Evolutionary conservation across 2,329 filamentous ascomycete species (phyloP), one percentile per base, ranked within the genome.

Genomic region (Penicillium psychrosexuale): DNA sequence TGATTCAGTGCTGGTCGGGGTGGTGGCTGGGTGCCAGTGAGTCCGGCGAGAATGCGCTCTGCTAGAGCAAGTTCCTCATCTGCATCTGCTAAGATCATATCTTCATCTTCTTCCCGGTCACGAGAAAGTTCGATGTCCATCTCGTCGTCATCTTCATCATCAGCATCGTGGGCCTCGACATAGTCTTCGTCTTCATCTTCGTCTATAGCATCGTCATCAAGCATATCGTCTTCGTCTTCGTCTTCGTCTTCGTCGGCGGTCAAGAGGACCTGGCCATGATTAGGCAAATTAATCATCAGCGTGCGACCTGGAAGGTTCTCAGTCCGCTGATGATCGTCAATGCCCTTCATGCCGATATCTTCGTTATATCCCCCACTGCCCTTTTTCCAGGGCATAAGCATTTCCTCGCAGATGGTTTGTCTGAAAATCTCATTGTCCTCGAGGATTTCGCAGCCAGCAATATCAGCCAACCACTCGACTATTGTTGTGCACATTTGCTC

Each of bases 401-500:
- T 82, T 72, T 99, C 91, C 71, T 97, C 91, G 67, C 94, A 99
- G 37, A 99, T 84, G 7, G 88, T 85, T 48, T 85, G 86, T 36
- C 91, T 84, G 40, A 99, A 78, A 17, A 97, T 85, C 56, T 89
- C 81, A 58, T 86, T 84, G 67, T 99, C 91, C 31, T 84, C 80
- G 1, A 90, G 91, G 44, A 96, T 89, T 50, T 85, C 88, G 72
- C 92, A 97, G 30, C 91, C 91, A 8, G 91, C 84, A 66, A 99
- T 95, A 72, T 99, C 95, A 49, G 87, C 83, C 19, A 99, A 82
- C 95, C 95, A 99, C 66, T 97, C 92, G 51, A 99, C 88, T 58
- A 99, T 93, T 15, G 91, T 91, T n/a, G 90, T 91, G 66, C 92
- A 97, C 95, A 99, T 99, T 71, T 97, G 90, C 71, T 99, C 94